Conservation (phyloP, 805 yeast species). For the Lipomyces anomalus region DNA sequence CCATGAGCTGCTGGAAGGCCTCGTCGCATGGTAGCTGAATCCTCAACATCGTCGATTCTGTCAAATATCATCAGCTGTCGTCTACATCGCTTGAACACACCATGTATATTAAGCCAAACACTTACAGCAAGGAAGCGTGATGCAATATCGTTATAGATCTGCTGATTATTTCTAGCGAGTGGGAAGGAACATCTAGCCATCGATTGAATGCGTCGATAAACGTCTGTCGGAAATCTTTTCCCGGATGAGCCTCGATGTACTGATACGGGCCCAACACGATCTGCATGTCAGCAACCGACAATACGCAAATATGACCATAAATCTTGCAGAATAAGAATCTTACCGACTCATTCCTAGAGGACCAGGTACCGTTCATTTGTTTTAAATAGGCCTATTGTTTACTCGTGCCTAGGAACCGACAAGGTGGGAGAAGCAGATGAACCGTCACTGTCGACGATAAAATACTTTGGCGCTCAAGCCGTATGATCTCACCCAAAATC, state of each 20-base stretch:
- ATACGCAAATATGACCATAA: too few species aligned
- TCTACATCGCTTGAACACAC: not conserved
- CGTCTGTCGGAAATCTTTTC: slow-evolving; percentile 50
- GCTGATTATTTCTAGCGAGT: slow-evolving; percentile 39
- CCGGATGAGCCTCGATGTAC: slow-evolving; percentile 47
- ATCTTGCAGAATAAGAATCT: too few species aligned
- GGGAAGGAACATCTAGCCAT: slow-evolving; percentile 42
- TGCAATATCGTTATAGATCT: slow-evolving; percentile 56
- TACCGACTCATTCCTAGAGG: too few species aligned
- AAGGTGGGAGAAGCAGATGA: too few species aligned
- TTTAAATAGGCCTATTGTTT: too few species aligned
- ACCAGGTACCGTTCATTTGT: too few species aligned
- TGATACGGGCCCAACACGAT: slow-evolving; percentile 43
- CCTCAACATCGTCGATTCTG: slow-evolving; percentile 82
- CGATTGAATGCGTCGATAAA: slow-evolving; percentile 50
- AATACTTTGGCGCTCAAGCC: too few species aligned
- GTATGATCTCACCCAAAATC: too few species aligned
- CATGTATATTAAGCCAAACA: not conserved
- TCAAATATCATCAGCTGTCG: slow-evolving; percentile 26
- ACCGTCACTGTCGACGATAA: too few species aligned
- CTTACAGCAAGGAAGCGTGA: slow-evolving; percentile 51
- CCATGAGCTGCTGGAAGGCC: slow-evolving; percentile 77
- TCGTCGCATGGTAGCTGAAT: slow-evolving; percentile 60
- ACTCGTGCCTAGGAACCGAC: too few species aligned
- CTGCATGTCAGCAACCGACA: too few species aligned